A percentile compares a stretch with the other conserved stretches of the same genome.
Conservation (phyloP, 345 rosid species). For the Eucalyptus cloeziana region DNA sequence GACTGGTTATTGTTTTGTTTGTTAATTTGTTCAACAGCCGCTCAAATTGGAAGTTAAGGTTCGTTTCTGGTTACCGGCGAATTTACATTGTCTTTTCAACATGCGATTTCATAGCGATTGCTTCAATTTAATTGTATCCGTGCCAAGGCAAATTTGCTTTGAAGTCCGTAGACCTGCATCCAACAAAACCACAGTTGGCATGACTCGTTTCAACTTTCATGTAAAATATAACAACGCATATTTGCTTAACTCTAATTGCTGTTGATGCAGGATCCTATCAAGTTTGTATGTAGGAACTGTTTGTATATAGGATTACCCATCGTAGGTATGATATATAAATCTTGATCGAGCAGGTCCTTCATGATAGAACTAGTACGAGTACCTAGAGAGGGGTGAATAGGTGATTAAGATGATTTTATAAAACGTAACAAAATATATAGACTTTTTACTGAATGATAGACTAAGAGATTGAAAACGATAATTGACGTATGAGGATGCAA, state of each 20-base stretch:
- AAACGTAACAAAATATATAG: too few species aligned
- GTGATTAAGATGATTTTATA: too few species aligned
- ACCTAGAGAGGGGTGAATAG: too few species aligned
- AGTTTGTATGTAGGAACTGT: slow-evolving; percentile 42
- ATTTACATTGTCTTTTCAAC: background rate
- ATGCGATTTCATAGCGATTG: too few species aligned
- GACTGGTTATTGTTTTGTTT: background rate
- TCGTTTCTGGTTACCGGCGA: background rate
- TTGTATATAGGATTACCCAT: slow-evolving; percentile 44
- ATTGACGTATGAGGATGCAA: too few species aligned
- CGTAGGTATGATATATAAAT: slow-evolving; percentile 42
- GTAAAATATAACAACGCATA: background rate
- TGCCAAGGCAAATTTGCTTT: slow-evolving; percentile 35
- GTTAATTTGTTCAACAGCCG: slow-evolving; percentile 13
- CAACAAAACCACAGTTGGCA: slow-evolving; percentile 34
- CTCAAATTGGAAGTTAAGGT: slow-evolving; percentile 48
- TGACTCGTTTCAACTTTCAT: background rate
- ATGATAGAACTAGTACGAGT: too few species aligned
- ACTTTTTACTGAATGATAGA: too few species aligned
- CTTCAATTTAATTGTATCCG: too few species aligned
- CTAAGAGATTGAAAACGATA: too few species aligned
- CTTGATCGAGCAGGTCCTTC: too few species aligned
- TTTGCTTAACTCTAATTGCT: background rate
- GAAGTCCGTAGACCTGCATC: slow-evolving; percentile 40
- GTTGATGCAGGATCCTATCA: slow-evolving; percentile 24